These are phyloP conservation scores for Chrysoporthe deuterocubensis DNA, from an alignment of 2,329 filamentous ascomycete species.

Conservation along the genomic window DNA sequence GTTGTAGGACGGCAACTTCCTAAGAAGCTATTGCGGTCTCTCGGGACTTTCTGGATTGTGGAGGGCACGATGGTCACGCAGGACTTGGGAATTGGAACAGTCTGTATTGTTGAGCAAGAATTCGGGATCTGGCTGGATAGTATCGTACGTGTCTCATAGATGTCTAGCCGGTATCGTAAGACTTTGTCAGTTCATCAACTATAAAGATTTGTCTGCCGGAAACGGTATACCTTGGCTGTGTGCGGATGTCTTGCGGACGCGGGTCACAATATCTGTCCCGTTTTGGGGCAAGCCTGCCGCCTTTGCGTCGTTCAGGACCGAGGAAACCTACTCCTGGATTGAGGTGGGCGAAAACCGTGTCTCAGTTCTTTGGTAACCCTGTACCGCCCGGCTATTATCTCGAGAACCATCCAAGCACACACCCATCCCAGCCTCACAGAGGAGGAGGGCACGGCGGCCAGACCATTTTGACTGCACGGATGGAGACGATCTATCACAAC, in stretches of 20 bases:
- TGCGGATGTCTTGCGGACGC: not conserved
- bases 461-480: conserved; percentile 3
- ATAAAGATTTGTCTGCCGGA: not conserved
- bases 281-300: not conserved
- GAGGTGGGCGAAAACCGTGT: not conserved
- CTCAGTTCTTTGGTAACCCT: not conserved
- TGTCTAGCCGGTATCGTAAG: not conserved
- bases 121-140: not conserved
- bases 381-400: not conserved
- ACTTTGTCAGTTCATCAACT: not conserved
- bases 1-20: not conserved
- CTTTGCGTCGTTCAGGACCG: not conserved
- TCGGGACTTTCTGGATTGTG: conserved; percentile 20
- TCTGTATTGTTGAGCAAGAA: not conserved
- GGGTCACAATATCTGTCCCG: not conserved
- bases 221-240: conserved; percentile 1
- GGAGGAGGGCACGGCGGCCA: not conserved
- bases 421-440: conserved; percentile 6
- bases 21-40: not conserved
- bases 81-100: conserved; percentile 1
- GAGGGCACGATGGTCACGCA: conserved; percentile 12
- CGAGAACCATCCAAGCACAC: not conserved
- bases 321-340: conserved; percentile 14
- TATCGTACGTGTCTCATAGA: not conserved
- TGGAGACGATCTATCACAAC: not conserved